phyloP scores from a whole-genome alignment of 2,329 filamentous ascomycete species.

The Epichloe gansuensis region DNA sequence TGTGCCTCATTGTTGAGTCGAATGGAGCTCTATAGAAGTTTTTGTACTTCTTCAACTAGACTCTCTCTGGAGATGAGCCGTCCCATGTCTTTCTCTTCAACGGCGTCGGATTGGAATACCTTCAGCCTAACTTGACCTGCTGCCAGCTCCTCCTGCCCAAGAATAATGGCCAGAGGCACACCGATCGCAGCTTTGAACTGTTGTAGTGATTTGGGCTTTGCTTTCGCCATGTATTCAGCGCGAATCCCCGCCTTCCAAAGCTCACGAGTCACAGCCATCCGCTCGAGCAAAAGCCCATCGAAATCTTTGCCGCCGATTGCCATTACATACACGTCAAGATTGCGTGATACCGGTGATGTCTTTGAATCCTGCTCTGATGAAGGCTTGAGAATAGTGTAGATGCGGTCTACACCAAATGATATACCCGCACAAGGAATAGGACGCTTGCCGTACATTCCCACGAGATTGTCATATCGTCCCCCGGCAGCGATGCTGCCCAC shows the following conservation, averaged over 20 bases:
- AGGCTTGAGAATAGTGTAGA: conserved; percentile 70
- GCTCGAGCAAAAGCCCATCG: conserved; percentile 65
- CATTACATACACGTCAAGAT: conserved; percentile 80
- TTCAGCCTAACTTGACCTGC: conserved; percentile 80
- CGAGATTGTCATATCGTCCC: conserved; percentile 83
- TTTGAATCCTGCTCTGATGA: conserved; percentile 21
- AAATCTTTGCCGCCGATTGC: conserved; percentile 82
- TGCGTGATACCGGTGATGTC: conserved; percentile 22
- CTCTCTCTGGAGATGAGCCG: no score
- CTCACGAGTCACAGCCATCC: conserved; percentile 63
- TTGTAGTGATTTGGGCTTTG: conserved; percentile 73
- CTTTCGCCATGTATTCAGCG: conserved; percentile 81
- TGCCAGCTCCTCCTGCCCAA: conserved; percentile 81
- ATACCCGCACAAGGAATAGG: conserved; percentile 57
- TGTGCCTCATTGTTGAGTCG: no score
- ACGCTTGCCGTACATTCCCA: conserved; percentile 83
- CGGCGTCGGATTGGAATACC: conserved; percentile 12
- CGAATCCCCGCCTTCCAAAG: conserved; percentile 75
- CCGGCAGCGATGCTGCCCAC: conserved; percentile 84
- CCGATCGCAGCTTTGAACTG: conserved; percentile 92
- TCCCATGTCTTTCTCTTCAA: no score
- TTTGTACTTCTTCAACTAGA: no score
- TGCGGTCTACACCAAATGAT: conserved; percentile 90
- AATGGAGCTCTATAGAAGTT: no score
- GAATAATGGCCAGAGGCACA: conserved; percentile 74